Base-by-base conservation (phyloP, 73 alveolate genomes). In the Effrenium voratum region DNA sequence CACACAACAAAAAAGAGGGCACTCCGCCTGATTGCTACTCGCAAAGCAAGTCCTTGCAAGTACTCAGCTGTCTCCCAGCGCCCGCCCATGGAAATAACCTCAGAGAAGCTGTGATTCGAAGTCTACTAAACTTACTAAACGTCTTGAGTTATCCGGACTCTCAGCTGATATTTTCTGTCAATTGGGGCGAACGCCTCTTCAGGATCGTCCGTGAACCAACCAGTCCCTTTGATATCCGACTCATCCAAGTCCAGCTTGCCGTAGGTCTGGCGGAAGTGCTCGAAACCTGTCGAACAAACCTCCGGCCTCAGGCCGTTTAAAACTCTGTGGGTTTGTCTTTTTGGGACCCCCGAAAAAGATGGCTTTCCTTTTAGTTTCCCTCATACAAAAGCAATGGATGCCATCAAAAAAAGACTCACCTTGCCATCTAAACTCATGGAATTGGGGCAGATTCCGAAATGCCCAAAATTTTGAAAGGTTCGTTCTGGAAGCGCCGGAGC, bases 151-250 rank as follows among this genome's bases (percentile, higher is more conserved):
- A n/a, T n/a, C n/a, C n/a, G n/a, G n/a, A n/a, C n/a, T n/a, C n/a
- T n/a, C n/a, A n/a, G n/a, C n/a, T n/a, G n/a, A n/a, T n/a, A n/a
- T n/a, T n/a, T n/a, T n/a, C n/a, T n/a, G n/a, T n/a, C n/a, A n/a
- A n/a, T n/a, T n/a, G n/a, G n/a, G n/a, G n/a, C n/a, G n/a, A n/a
- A 10, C 34, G 30, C 95, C 60, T 87, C 85, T 28, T 66, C 72
- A 38, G 95, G 95, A 30, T 87, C 95, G 36, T 87, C 95, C 52
- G 85, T 43, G 57, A 38, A 87, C 95, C 95, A 87, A 22, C 95
- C 95, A 26, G 85, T 87, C 66, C 95, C 95, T 5, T 72, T 85
- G 41, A 87, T 40, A 47, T 87, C 95, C 12, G 38, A 59, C 40
- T 87, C 95, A 28, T 87, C 95, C 50, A 87, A 26, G 57, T 87